These are phyloP conservation scores for Leucocoprinus sp. DNA, from an alignment of 768 basidiomycete genomes.

Conservation along the genomic window DNA sequence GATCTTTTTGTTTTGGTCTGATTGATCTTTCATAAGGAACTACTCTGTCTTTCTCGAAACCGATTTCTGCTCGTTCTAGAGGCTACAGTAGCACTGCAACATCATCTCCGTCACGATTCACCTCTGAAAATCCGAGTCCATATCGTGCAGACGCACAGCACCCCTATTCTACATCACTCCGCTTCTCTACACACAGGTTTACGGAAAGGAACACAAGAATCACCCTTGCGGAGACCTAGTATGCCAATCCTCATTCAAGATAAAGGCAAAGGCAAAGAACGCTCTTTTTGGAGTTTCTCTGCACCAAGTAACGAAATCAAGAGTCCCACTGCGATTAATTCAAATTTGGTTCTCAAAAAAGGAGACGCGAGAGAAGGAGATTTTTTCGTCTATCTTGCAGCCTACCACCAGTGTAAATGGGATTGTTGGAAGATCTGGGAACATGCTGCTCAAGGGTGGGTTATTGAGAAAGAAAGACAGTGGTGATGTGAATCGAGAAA, in stretches of 20 bases:
- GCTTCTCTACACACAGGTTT: constrained; percentile 20
- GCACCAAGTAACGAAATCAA: neutral
- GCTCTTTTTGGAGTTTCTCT: constrained; percentile 2
- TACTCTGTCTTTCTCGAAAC: neutral
- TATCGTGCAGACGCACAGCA: constrained; percentile 8
- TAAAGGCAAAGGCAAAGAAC: neutral
- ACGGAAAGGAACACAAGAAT: constrained; percentile 11
- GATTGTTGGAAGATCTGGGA: constrained; percentile 8
- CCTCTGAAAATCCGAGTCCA: constrained; percentile 7
- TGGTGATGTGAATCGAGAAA: constrained; percentile 17
- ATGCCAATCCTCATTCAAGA: constrained; percentile 18
- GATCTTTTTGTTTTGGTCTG: neutral
- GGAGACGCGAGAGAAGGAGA: constrained; percentile 4
- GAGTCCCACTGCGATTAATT: neutral
- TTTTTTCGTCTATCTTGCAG: constrained; percentile 2
- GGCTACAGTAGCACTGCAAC: neutral
- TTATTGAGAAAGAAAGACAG: constrained; percentile 16
- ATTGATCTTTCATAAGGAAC: neutral
- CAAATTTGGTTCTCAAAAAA: constrained; percentile 10
- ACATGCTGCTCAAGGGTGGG: constrained; percentile 9
- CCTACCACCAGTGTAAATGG: constrained; percentile 1
- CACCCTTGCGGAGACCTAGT: constrained; percentile 18
- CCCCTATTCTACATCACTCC: constrained; percentile 15
- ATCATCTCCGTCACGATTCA: neutral
- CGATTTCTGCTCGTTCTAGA: too few relatives aligned